These are phyloP conservation scores for Candida oleophila DNA, from an alignment of 805 yeast genomes.

Conservation along the genomic window DNA sequence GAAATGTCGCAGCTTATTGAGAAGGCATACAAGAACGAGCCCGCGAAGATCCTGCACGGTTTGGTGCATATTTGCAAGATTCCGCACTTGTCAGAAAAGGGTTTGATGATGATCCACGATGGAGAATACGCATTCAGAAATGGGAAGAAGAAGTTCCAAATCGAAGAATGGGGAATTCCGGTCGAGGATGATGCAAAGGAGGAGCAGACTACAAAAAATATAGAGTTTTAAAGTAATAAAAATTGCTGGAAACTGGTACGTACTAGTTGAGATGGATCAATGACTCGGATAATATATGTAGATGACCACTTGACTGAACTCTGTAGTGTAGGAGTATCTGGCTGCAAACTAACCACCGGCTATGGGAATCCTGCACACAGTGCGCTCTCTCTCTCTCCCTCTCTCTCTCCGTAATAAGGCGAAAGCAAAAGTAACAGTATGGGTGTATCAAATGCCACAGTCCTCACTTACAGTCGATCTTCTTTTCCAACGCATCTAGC, in stretches of 20 bases:
- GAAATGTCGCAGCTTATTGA: conserved; percentile 66
- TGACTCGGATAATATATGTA: too few species aligned
- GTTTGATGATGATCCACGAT: conserved; percentile 71
- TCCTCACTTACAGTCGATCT: not conserved
- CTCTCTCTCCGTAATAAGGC: too few species aligned
- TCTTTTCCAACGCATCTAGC: not conserved
- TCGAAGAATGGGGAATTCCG: conserved; percentile 96
- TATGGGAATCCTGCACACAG: too few species aligned
- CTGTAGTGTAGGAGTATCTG: too few species aligned
- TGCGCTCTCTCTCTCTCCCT: too few species aligned
- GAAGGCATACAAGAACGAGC: conserved; percentile 66
- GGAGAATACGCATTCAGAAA: conserved; percentile 86
- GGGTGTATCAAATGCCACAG: too few species aligned
- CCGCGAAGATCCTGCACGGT: conserved; percentile 81
- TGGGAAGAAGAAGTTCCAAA: conserved; percentile 78
- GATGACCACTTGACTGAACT: too few species aligned
- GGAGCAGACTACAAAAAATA: conserved; percentile 33
- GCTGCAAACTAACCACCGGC: too few species aligned
- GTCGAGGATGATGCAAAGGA: conserved; percentile 74
- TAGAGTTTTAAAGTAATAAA: conserved; percentile 26
- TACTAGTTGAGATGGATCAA: too few species aligned
- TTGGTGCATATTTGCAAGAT: conserved; percentile 72
- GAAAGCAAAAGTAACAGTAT: too few species aligned
- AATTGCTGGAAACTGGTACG: not conserved
- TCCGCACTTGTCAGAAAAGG: conserved; percentile 71